Conservation (phyloP, 306 rosid species). For the Carpinus viminea region DNA sequence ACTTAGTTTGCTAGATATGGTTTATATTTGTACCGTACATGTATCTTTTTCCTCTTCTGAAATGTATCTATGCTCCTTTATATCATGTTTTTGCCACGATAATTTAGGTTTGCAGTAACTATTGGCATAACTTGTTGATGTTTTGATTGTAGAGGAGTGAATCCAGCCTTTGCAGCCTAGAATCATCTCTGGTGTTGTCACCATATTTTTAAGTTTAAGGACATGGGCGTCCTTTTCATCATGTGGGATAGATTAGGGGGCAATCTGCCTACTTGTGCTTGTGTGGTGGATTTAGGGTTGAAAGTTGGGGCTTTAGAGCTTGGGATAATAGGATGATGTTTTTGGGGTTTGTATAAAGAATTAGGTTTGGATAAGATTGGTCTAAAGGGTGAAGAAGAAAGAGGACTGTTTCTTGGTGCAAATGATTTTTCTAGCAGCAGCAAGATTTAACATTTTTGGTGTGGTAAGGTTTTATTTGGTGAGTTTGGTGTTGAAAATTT, state of each 20-base stretch:
- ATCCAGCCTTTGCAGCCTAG: not conserved
- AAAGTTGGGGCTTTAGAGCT: not conserved
- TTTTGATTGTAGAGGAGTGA: not conserved
- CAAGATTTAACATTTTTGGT: not conserved
- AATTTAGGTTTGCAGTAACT: not conserved
- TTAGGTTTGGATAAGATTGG: not conserved
- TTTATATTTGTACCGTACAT: not conserved
- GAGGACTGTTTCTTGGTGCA: not conserved
- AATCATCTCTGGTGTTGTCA: not conserved
- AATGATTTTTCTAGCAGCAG: not conserved
- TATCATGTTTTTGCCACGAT: not conserved
- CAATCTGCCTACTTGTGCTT: not conserved
- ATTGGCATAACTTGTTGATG: not conserved
- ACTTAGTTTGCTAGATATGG: conserved; percentile 3
- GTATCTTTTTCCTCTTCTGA: not conserved
- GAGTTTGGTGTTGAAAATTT: not conserved
- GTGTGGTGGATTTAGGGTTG: not conserved
- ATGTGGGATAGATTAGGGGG: not conserved
- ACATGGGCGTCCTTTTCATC: not conserved
- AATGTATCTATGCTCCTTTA: not conserved
- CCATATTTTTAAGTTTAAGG: not conserved
- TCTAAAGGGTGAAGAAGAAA: not conserved
- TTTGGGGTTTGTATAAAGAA: not conserved
- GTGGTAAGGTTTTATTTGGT: not conserved
- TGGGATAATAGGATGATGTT: not conserved